Base-by-base conservation (phyloP, 768 basidiomycete species). In the Lenzites betulinus region DNA sequence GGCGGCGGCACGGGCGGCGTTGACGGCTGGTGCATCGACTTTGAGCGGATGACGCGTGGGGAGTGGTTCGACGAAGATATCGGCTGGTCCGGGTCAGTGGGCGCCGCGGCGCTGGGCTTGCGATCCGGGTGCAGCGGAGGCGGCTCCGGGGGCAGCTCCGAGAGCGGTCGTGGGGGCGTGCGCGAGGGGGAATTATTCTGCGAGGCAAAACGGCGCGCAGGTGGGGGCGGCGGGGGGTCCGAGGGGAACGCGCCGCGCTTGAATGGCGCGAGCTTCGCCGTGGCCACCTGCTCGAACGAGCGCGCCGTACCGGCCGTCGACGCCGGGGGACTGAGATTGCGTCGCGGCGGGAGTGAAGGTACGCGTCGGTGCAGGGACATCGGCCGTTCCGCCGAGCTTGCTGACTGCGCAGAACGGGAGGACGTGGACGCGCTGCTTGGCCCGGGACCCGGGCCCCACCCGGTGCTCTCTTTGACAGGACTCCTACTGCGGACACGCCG, bases 51-150 rank as follows among this genome's bases (percentile, higher is more conserved):
- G 7, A 83, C 74, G 13, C 82, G 78, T 1, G 72, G 69, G 1
- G 72, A 72, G n/a, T 70, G 50, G 6, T 73, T 67, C 5, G 67
- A 59, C 15, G 48, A 52, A 41, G 39, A 30, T 25, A 53, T 28
- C 58, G 59, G 16, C 25, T 28, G 38, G 35, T 62, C 51, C 55
- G 39, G 18, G 60, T 67, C 63, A 43, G 53, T 41, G 47, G 33
- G 25, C 12, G 62, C 46, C 65, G 48, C 22, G 44, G 49, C 7
- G 71, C 30, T 33, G 30, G 30, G 66, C 54, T 81, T 82, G 20
- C 82, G 80, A 62, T 81, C 81, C 0, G 86, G 86, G 65, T 88
- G 86, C 7, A 70, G 81, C 1, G 86, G 86, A 0, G 85, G 79
- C 1, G 74, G 73, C 36, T 68, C 68, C 15, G 77, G 72, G 7